A percentile compares a stretch with the other conserved stretches of the same genome.
phyloP scores from a whole-genome alignment of 2,329 filamentous ascomycete genomes.

The Fusarium sp. region DNA sequence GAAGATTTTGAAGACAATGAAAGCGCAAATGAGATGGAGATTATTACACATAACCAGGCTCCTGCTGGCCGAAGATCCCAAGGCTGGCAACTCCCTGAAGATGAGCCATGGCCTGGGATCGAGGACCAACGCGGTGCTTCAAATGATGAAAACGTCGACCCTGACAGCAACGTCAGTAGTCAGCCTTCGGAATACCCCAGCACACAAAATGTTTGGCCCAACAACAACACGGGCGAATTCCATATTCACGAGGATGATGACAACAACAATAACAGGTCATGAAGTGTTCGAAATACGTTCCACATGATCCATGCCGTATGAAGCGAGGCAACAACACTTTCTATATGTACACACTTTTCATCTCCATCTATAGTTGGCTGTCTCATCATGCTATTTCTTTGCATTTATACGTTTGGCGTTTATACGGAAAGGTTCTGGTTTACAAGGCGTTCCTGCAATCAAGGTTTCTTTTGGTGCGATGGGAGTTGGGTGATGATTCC shows the following conservation, averaged over 20 bases:
- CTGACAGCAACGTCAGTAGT: constrained; percentile 59
- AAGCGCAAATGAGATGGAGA: constrained; percentile 44
- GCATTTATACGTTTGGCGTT: constrained; percentile 30
- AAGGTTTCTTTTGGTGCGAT: background rate
- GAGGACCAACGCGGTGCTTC: constrained; percentile 61
- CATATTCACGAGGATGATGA: constrained; percentile 57
- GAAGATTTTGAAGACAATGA: constrained; percentile 51
- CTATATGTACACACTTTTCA: constrained; percentile 9
- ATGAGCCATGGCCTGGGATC: constrained; percentile 68
- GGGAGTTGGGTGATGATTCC: background rate
- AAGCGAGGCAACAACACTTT: constrained; percentile 8
- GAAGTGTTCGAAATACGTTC: constrained; percentile 13
- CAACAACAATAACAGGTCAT: constrained; percentile 23
- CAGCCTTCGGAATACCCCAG: constrained; percentile 68
- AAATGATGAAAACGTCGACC: constrained; percentile 66
- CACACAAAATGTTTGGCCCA: constrained; percentile 59
- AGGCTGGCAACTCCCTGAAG: constrained; percentile 59
- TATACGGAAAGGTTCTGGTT: constrained; percentile 16
- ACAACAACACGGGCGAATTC: constrained; percentile 49
- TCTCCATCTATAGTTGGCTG: background rate
- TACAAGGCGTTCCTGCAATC: constrained; percentile 33
- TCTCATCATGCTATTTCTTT: constrained; percentile 13
- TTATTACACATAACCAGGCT: constrained; percentile 45
- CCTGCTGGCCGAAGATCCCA: constrained; percentile 43
- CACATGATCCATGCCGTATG: constrained; percentile 21